Evolutionary conservation across 805 yeast species (phyloP), one percentile per base, ranked within the genome.

Genomic region (Komagataella pseudopastoris): DNA sequence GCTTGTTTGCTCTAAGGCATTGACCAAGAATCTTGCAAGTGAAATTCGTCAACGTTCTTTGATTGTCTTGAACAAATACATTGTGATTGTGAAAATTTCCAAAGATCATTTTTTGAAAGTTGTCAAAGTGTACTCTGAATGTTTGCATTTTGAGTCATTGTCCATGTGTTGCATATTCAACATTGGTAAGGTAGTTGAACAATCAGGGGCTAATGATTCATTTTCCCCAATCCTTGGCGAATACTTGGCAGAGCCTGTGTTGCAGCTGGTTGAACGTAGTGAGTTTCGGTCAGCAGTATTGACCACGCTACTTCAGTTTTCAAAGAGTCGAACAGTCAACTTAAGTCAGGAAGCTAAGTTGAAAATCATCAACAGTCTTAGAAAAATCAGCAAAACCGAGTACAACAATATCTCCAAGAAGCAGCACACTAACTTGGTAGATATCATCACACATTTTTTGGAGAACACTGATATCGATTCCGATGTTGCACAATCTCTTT

Each of bases 11-110:
- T 44, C 57, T 3, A 66, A 57, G 45, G 58, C 63, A 6, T 49
- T 56, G 1, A 57, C 62, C 14, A 66, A 63, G 49, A 60, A 72
- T 23, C 58, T 56, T 45, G 63, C 71, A 6, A 55, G 62, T 20
- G 71, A 67, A 46, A 62, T 67, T 4, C 59, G 71, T 23, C 60
- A 59, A 50, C 57, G 56, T 49, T 58, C 68, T 6, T 52, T 67
- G 20, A 48, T 36, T 6, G 16, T 47, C 18, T 16, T 23, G 17
- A 44, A 18, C 23, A 44, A 17, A 7, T 22, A 47, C 44, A 16
- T 22, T 23, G 7, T 43, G 2, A 16, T 47, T 20, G 49, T 23
- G 22, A 18, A 22, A 14, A n/a, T 16, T 6, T 14, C 36, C 10
- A 6, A n/a, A 14, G 22, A 47, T n/a, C 44, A 47, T 14, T 23